These are phyloP conservation scores for Phaeosphaeriaceae sp. DNA, from an alignment of 2,329 filamentous ascomycete species.

Conservation along the genomic window DNA sequence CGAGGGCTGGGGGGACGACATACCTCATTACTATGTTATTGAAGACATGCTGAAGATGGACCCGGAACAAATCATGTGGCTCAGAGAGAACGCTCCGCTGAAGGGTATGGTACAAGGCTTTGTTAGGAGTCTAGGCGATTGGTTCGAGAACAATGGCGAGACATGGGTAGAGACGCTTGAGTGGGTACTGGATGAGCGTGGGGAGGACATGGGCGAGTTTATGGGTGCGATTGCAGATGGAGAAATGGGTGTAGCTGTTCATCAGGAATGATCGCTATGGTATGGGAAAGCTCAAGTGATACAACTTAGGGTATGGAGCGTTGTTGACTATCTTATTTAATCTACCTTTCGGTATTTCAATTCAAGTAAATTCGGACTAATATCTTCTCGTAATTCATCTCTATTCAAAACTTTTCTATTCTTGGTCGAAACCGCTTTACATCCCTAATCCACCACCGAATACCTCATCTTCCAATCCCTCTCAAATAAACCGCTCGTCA, in stretches of 20 bases:
- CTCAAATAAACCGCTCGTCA: no score
- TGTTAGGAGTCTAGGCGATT: slow-evolving; percentile 57
- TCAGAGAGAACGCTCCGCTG: slow-evolving; percentile 61
- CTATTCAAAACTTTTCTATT: no score
- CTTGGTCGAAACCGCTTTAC: no score
- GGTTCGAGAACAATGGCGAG: slow-evolving; percentile 69
- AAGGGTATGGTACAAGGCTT: slow-evolving; percentile 65
- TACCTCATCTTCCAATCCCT: no score
- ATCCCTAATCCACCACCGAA: no score
- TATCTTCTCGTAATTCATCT: no score
- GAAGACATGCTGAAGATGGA: slow-evolving; percentile 70
- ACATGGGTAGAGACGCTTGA: slow-evolving; percentile 66
- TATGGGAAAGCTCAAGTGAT: neutral
- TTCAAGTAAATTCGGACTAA: no score
- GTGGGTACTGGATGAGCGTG: slow-evolving; percentile 62
- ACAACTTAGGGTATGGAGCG: no score
- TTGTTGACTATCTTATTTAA: no score
- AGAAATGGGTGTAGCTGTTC: slow-evolving; percentile 68
- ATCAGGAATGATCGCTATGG: neutral
- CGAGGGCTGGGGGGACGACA: slow-evolving; percentile 71
- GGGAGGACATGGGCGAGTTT: slow-evolving; percentile 63
- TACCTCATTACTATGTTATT: slow-evolving; percentile 67
- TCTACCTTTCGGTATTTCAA: no score
- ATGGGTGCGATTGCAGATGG: slow-evolving; percentile 70
- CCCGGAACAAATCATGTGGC: slow-evolving; percentile 64